Conservation (phyloP, 805 yeast genomes). For the Starmerella roubikii region DNA sequence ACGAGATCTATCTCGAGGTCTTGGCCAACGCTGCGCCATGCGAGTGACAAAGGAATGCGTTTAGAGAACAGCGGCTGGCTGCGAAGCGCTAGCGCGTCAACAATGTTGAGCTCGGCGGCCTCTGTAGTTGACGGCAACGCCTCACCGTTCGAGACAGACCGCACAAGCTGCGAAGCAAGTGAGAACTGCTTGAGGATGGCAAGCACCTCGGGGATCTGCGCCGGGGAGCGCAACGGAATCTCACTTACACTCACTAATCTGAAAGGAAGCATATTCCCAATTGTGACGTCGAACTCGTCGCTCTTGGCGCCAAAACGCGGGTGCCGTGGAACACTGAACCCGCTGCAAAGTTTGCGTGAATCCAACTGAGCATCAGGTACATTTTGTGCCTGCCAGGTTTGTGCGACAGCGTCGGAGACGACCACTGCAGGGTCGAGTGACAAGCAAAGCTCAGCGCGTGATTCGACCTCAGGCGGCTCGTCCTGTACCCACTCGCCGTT, state of each 20-base stretch:
- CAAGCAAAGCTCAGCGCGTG: conserved; percentile 24
- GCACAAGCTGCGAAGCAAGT: conserved; percentile 8
- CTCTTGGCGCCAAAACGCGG: conserved; percentile 9
- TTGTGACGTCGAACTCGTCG: conserved; percentile 17
- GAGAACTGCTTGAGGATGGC: conserved; percentile 17
- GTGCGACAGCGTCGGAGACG: conserved; percentile 17
- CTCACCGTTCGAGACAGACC: conserved; percentile 13
- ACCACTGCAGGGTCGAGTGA: conserved; percentile 27
- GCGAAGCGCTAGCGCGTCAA: conserved; percentile 19
- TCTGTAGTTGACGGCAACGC: conserved; percentile 9
- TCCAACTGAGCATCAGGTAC: conserved; percentile 9
- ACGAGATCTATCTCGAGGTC: conserved; percentile 2
- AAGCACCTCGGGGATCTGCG: conserved; percentile 20
- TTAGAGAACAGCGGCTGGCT: conserved; percentile 15
- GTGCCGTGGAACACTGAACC: conserved; percentile 8
- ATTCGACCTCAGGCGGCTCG: conserved; percentile 15
- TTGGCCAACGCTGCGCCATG: not conserved
- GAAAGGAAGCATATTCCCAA: conserved; percentile 22
- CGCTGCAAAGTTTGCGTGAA: conserved; percentile 1
- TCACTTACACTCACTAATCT: conserved; percentile 19
- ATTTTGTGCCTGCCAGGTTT: not conserved
- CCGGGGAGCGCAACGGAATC: conserved; percentile 23
- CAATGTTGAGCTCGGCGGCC: conserved; percentile 19
- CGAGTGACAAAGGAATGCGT: conserved; percentile 7
- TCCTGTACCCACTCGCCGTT: conserved; percentile 4